Evolutionary conservation across 495 filamentous ascomycete species (phyloP), one percentile per base, ranked within the genome.

Genomic region (Penicillium macrosclerotiorum): DNA sequence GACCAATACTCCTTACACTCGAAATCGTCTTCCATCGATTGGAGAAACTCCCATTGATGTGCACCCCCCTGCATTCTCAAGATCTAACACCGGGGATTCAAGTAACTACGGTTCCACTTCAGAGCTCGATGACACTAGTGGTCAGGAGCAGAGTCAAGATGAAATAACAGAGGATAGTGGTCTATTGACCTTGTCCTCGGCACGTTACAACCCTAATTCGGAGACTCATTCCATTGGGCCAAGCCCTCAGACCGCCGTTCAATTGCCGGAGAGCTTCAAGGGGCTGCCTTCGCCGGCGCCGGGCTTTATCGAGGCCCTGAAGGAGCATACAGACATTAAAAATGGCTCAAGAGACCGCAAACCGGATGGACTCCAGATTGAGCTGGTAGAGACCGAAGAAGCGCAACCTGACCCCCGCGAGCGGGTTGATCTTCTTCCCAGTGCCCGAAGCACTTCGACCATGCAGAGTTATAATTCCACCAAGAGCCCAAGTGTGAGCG

Each of bases 301-400:
- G 9, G 78, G 78, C 20, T 59, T 80, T 5, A 82, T 83, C 37
- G 73, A 71, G 5, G 69, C 65, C 3, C 56, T 87, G 22, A 81
- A 82, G 60, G 78, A 83, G 43, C 70, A 81, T 29, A 73, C 74
- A 23, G 69, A 73, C 17, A 74, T 67, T 24, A 76, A 84, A 24
- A 88, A 87, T 57, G 85, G 84, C 11, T 90, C 90, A 20, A 76
- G 85, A 22, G 85, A 84, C 49, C 80, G 90, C 18, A 95, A 92
- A 47, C 90, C 90, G 9, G 82, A 87, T 47, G 87, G 85, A 2
- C 72, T 98, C 26, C 82, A 93, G 40, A 79, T 94, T 38, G 81
- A 83, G 13, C 74, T 87, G 50, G 77, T 83, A 26, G 72, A 81
- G 1, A 67, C 81, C 38, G 77, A 85, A 49, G 66, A 49, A 19